phyloP scores from a whole-genome alignment of 192 early-diverging fungal genomes.

The Backusella morwellensis region DNA sequence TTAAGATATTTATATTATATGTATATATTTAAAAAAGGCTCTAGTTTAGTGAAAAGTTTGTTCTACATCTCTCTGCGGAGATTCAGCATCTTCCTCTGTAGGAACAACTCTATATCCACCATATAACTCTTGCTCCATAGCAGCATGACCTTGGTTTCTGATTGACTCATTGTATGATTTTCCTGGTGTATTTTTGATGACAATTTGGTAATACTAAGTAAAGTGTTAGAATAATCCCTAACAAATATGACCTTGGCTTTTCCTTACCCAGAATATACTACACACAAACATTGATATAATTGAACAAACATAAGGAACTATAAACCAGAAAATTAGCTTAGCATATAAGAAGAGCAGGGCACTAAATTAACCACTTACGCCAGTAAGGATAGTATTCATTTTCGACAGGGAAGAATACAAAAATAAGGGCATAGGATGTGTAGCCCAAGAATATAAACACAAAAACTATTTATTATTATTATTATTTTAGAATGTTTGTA shows the following conservation, averaged over 20 bases:
- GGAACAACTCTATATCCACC: conserved; percentile 5
- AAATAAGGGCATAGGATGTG: conserved; percentile 20
- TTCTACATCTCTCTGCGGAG: not conserved
- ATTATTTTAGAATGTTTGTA: not conserved
- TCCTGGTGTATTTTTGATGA: conserved; percentile 21
- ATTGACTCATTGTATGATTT: conserved; percentile 30
- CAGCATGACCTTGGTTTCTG: conserved; percentile 6
- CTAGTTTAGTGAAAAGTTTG: not conserved
- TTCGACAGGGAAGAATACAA: conserved; percentile 31
- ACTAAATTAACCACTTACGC: conserved; percentile 2
- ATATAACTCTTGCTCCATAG: conserved; percentile 23
- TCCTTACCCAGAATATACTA: conserved; percentile 24
- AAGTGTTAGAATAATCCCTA: not conserved
- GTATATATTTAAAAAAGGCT: not conserved
- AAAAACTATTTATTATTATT: not conserved
- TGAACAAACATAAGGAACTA: conserved; percentile 30
- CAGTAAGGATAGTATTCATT: conserved; percentile 31
- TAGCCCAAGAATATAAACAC: conserved; percentile 23
- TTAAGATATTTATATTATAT: not conserved
- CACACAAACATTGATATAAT: conserved; percentile 19
- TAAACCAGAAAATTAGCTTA: not conserved
- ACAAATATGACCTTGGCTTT: not conserved
- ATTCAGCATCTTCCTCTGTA: not conserved
- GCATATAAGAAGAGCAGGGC: not conserved
- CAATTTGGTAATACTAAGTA: conserved; percentile 20